A percentile compares a stretch with the other conserved stretches of the same genome.
Evolutionary conservation across 116 monocot species (phyloP).

Genomic region (Iris pallida): DNA sequence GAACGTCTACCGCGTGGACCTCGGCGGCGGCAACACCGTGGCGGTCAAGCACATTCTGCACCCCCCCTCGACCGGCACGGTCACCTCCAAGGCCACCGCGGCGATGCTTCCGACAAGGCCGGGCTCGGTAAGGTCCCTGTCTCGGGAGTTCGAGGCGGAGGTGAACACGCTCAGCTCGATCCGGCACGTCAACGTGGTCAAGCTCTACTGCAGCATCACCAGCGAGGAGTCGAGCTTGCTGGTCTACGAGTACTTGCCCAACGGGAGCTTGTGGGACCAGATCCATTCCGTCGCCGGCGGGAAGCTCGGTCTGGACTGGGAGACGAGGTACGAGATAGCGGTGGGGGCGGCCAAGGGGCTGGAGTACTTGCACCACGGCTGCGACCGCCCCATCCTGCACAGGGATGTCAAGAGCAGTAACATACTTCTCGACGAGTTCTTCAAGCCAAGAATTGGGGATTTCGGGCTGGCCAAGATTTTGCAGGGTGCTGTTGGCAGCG

Average conservation of each 20-base stretch:
- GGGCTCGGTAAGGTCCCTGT: neutral
- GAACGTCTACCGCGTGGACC: slow-evolving; percentile 60
- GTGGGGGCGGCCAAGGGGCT: slow-evolving; percentile 64
- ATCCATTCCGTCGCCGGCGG: slow-evolving; percentile 34
- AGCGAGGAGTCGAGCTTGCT: slow-evolving; percentile 59
- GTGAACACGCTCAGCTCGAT: slow-evolving; percentile 59
- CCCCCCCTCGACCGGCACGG: neutral
- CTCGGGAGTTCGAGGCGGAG: slow-evolving; percentile 70
- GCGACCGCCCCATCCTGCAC: slow-evolving; percentile 56
- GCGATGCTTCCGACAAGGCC: slow-evolving; percentile 20
- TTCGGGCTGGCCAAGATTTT: slow-evolving; percentile 74
- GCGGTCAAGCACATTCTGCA: slow-evolving; percentile 75
- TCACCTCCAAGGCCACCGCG: slow-evolving; percentile 1
- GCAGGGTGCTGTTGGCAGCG: slow-evolving; percentile 8
- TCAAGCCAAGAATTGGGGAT: slow-evolving; percentile 72
- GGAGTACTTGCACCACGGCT: slow-evolving; percentile 80
- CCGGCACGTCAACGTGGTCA: slow-evolving; percentile 80
- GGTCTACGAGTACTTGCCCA: slow-evolving; percentile 76
- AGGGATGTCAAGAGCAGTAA: slow-evolving; percentile 85
- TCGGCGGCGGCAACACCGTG: slow-evolving; percentile 32
- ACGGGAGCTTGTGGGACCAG: slow-evolving; percentile 73
- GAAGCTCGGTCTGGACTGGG: slow-evolving; percentile 53
- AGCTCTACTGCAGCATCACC: slow-evolving; percentile 78
- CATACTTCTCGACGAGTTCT: slow-evolving; percentile 64
- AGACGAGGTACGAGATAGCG: slow-evolving; percentile 53